Conservation (phyloP, 192 early-diverging fungal species). For the Bifiguratus adelaidae region DNA sequence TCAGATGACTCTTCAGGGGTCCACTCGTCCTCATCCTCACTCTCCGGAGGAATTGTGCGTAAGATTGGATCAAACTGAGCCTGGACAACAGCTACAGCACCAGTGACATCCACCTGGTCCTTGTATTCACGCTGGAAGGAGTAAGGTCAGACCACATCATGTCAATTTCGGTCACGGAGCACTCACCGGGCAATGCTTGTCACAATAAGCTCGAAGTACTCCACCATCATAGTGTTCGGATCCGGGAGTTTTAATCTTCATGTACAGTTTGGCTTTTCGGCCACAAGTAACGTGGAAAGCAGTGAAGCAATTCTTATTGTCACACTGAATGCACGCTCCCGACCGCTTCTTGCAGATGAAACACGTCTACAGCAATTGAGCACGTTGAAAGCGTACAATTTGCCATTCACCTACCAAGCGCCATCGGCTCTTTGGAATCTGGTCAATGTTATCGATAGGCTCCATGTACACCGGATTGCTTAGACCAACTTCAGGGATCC, state of each 20-base stretch:
- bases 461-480: slow-evolving; percentile 95
- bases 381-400: not conserved
- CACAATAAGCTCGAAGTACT: slow-evolving; percentile 70
- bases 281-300: slow-evolving; percentile 95
- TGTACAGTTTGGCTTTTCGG: slow-evolving; percentile 73
- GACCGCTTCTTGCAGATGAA: slow-evolving; percentile 72
- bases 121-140: slow-evolving; percentile 32
- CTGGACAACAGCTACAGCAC: slow-evolving; percentile 15
- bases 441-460: slow-evolving; percentile 87
- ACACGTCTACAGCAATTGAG: slow-evolving; percentile 55
- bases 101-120: slow-evolving; percentile 30
- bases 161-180: slow-evolving; percentile 14
- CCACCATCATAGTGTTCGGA: slow-evolving; percentile 47
- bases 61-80: slow-evolving; percentile 10
- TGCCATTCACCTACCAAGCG: slow-evolving; percentile 33
- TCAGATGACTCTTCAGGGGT: slow-evolving; percentile 17
- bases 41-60: slow-evolving; percentile 2
- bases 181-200: slow-evolving; percentile 77
- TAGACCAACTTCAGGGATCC: slow-evolving; percentile 90
- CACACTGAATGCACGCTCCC: slow-evolving; percentile 96
- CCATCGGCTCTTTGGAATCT: slow-evolving; percentile 86
- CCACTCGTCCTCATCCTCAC: slow-evolving; percentile 27
- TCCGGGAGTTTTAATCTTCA: slow-evolving; percentile 62
- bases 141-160: not conserved
- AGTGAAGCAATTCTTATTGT: slow-evolving; percentile 75